These are phyloP conservation scores for Lathyrus oleraceus DNA, from an alignment of 306 rosid species.

Conservation along the genomic window DNA sequence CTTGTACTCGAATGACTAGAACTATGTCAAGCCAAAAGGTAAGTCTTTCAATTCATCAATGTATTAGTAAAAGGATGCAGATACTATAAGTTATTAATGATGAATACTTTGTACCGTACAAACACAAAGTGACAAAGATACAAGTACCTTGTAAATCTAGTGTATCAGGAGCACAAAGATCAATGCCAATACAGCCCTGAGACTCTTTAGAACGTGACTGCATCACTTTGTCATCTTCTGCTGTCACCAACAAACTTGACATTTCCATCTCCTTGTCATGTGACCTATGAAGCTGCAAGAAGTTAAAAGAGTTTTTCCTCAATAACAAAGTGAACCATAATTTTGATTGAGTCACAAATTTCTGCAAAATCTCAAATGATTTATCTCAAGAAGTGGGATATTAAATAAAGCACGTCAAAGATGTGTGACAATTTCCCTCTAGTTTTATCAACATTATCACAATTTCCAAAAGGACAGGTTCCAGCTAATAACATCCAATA, in stretches of 20 bases:
- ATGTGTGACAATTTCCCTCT: background rate
- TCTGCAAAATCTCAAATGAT: slow-evolving; percentile 1
- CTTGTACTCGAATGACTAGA: background rate
- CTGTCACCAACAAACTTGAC: slow-evolving; percentile 35
- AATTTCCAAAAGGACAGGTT: slow-evolving; percentile 12
- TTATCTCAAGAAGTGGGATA: slow-evolving; percentile 24
- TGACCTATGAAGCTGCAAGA: slow-evolving; percentile 71
- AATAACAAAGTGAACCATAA: slow-evolving; percentile 33
- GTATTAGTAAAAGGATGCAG: slow-evolving; percentile 18
- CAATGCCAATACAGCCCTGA: slow-evolving; percentile 36
- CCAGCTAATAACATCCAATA: slow-evolving; percentile 13
- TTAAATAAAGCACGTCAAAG: slow-evolving; percentile 17
- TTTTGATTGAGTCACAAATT: slow-evolving; percentile 4
- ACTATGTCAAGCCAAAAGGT: slow-evolving; percentile 1
- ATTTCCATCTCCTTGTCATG: slow-evolving; percentile 41
- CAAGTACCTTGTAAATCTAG: slow-evolving; percentile 56
- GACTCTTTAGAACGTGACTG: slow-evolving; percentile 38
- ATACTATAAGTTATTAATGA: slow-evolving; percentile 20
- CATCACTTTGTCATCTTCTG: slow-evolving; percentile 39
- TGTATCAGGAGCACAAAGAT: slow-evolving; percentile 60
- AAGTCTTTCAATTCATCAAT: slow-evolving; percentile 27
- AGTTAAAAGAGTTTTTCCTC: slow-evolving; percentile 53
- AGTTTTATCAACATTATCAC: slow-evolving; percentile 17
- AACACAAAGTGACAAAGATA: slow-evolving; percentile 13
- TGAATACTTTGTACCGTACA: slow-evolving; percentile 18